Base-by-base conservation (phyloP, 345 rosid species). In the Pelargonium nanum region DNA sequence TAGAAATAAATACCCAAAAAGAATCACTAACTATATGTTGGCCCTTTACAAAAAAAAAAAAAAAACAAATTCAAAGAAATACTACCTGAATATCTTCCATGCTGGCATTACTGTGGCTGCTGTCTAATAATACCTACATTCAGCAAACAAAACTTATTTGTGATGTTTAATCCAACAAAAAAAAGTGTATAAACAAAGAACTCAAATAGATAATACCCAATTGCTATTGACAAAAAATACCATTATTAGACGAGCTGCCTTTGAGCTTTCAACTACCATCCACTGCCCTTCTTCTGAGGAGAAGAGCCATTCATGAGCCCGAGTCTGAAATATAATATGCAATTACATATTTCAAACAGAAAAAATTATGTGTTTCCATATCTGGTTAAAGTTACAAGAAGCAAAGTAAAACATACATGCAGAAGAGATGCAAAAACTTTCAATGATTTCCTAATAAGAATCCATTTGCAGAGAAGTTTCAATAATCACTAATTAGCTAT, bases 221-320 rank as follows among this genome's bases (percentile, higher is more conserved):
- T 48, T 50, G 59, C 53, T 57, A 64, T 32, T 24, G 28, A 55
- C 28, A 53, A 25, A 68, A 55, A 62, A 15, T 80, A 91, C 96
- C 97, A 92, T 83, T 71, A 92, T 78, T 62, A 92, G 82, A 62
- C 98, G 98, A 81, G 91, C 97, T 26, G 96, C 79, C 74, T 72
- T 77, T 68, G 95, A 74, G 79, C 84, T 92, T 75, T 87, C 95
- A 58, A 92, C 88, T 45, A 92, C 77, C 64, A 71, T 64, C 97
- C 97, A 89, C 67, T 89, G 98, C 71, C 98, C 98, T 85, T 87
- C 98, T 75, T 92, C 95, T 69, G 95, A 83, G 75, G 86, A 80
- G 84, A 83, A 92, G 70, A 92, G 87, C 98, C 98, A 92, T 63
- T 86, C 98, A 78, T 79, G 91, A 80, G 93, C 79, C 59, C 88